phyloP scores from a whole-genome alignment of 331 rosid genomes.

The Saraca asoca region DNA sequence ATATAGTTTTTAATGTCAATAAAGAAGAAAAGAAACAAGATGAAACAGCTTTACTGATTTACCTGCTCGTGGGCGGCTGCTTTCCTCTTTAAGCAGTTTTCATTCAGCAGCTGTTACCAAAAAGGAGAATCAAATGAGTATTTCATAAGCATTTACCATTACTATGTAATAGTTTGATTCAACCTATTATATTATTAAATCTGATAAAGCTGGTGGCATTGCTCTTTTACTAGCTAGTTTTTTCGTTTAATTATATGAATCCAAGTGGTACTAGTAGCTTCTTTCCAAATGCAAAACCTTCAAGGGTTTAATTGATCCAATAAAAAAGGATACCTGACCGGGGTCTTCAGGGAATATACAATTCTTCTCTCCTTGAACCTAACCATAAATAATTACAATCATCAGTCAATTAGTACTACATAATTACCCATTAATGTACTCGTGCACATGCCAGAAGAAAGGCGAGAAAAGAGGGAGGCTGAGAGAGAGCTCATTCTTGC shows the following conservation, averaged over 20 bases:
- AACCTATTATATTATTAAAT: conserved; percentile 29
- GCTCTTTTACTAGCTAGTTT: conserved; percentile 36
- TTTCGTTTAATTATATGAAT: conserved; percentile 21
- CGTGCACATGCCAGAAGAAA: conserved; percentile 30
- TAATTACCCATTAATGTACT: conserved; percentile 34
- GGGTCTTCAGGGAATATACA: conserved; percentile 94
- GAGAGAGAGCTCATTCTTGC: conserved; percentile 16
- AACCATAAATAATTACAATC: conserved; percentile 44
- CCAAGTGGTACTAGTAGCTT: conserved; percentile 9
- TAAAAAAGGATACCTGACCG: conserved; percentile 78
- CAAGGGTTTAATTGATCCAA: conserved; percentile 51
- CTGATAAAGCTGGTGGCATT: conserved; percentile 45
- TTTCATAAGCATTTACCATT: conserved; percentile 6
- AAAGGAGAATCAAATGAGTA: conserved; percentile 29
- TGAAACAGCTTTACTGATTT: background rate
- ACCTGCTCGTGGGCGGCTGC: conserved; percentile 53
- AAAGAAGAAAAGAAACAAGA: background rate
- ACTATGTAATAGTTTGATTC: conserved; percentile 17
- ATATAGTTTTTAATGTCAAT: background rate
- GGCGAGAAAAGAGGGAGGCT: conserved; percentile 20
- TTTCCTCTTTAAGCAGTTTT: conserved; percentile 79
- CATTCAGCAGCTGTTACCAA: conserved; percentile 61
- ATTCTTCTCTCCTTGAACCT: conserved; percentile 91
- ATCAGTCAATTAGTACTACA: conserved; percentile 50
- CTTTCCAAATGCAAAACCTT: conserved; percentile 40